Conservation (phyloP, 2,329 filamentous ascomycete genomes). For the Paraphaeosphaeria sporulosa region DNA sequence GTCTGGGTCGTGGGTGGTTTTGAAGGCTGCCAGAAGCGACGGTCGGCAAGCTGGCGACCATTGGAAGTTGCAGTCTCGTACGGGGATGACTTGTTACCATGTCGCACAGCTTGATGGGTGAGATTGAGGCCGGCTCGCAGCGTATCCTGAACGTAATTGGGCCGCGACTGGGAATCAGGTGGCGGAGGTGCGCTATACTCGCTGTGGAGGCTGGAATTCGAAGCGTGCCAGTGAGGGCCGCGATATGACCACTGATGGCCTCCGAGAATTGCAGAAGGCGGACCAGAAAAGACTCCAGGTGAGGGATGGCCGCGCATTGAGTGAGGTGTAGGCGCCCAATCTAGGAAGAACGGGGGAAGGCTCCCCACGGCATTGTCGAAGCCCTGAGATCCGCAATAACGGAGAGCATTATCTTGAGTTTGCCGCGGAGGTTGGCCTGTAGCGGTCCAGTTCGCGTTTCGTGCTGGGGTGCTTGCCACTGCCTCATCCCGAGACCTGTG, state of each 20-base stretch:
- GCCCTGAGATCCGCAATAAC: background rate
- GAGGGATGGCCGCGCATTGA: background rate
- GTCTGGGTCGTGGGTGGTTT: background rate
- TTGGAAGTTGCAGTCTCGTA: background rate
- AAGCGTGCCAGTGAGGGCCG: background rate
- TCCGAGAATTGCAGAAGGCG: background rate
- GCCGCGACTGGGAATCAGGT: background rate
- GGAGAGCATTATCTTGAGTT: background rate
- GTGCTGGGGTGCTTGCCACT: background rate
- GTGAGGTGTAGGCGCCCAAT: background rate
- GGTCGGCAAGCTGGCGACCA: background rate
- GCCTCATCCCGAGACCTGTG: slow-evolving; percentile 1
- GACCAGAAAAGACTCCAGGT: background rate
- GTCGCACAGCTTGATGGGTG: background rate
- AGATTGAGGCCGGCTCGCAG: background rate
- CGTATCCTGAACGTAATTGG: background rate
- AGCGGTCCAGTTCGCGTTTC: background rate
- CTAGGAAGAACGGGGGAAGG: background rate
- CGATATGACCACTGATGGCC: background rate
- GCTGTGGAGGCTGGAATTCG: background rate
- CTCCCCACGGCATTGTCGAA: background rate
- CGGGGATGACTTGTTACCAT: background rate
- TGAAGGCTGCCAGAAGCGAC: background rate
- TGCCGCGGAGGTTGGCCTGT: background rate
- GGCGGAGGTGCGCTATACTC: background rate